Evolutionary conservation across 148 eudicot genomes (phyloP).

Genomic region (Arbutus unedo): DNA sequence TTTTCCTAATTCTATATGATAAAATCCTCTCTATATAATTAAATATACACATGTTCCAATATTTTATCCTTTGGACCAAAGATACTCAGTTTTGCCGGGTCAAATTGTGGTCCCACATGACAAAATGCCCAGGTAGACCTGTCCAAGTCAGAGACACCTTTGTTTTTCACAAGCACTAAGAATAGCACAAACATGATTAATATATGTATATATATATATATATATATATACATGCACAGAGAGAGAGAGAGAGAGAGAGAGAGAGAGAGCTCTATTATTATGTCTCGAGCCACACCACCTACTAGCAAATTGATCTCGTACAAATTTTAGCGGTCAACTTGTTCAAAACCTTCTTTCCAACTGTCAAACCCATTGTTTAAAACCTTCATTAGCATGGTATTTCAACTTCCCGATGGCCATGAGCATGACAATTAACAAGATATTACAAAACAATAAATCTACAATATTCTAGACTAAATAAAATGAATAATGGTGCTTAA

Average conservation of each 20-base stretch:
- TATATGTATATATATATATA: background rate
- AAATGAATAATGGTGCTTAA: background rate
- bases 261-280: slow-evolving; percentile 1
- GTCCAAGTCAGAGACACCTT: slow-evolving; percentile 7
- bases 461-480: slow-evolving; percentile 10
- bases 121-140: background rate
- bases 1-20: background rate
- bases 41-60: background rate
- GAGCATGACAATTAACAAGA: slow-evolving; percentile 11
- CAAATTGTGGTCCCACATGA: slow-evolving; percentile 20
- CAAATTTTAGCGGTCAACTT: slow-evolving; percentile 8
- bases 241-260: background rate
- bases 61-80: slow-evolving; percentile 14
- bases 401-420: background rate
- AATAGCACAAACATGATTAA: background rate
- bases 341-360: slow-evolving; percentile 19
- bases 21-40: too few relatives aligned
- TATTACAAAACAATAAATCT: background rate
- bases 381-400: background rate
- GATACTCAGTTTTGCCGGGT: slow-evolving; percentile 27
- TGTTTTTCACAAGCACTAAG: slow-evolving; percentile 17
- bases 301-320: background rate
- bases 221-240: background rate
- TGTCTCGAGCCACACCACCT: slow-evolving; percentile 28
- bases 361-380: slow-evolving; percentile 6